phyloP scores from a whole-genome alignment of 2,329 filamentous ascomycete species.

The Arachnomyces sp. region DNA sequence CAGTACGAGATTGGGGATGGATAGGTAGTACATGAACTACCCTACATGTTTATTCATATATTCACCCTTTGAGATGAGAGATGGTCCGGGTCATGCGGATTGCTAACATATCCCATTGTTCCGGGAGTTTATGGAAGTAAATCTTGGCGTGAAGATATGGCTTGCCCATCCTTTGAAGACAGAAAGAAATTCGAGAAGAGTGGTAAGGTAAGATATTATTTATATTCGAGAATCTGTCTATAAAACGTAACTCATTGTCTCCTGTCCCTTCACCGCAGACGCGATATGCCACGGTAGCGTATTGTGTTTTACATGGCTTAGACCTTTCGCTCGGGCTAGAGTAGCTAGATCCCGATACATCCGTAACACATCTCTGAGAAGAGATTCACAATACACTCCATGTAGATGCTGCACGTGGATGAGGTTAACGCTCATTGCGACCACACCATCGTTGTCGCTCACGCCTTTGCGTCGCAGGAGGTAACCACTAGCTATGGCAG shows the following conservation, averaged over 20 bases:
- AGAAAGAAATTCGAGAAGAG: too few relatives aligned
- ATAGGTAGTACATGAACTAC: too few relatives aligned
- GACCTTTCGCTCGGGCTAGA: slow-evolving; percentile 35
- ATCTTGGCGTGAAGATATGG: too few relatives aligned
- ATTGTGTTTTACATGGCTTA: slow-evolving; percentile 31
- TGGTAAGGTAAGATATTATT: too few relatives aligned
- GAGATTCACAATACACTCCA: slow-evolving; percentile 14
- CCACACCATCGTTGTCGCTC: slow-evolving; percentile 35
- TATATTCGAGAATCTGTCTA: slow-evolving; percentile 9
- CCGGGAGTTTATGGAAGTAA: too few relatives aligned
- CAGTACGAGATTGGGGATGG: too few relatives aligned
- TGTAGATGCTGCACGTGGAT: slow-evolving; percentile 25
- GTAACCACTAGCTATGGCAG: slow-evolving; percentile 39
- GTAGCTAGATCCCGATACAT: slow-evolving; percentile 40
- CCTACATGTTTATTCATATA: too few relatives aligned
- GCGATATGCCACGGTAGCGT: slow-evolving; percentile 43
- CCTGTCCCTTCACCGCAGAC: slow-evolving; percentile 36
- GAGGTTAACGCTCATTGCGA: slow-evolving; percentile 36
- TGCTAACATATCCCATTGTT: too few relatives aligned
- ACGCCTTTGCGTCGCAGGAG: slow-evolving; percentile 38
- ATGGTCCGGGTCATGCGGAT: too few relatives aligned
- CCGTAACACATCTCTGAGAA: slow-evolving; percentile 35
- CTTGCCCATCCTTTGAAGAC: too few relatives aligned
- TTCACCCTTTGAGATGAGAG: too few relatives aligned
- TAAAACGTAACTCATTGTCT: slow-evolving; percentile 35